Base-by-base conservation (phyloP, 441 rosid genomes). In the Viola pubescens region DNA sequence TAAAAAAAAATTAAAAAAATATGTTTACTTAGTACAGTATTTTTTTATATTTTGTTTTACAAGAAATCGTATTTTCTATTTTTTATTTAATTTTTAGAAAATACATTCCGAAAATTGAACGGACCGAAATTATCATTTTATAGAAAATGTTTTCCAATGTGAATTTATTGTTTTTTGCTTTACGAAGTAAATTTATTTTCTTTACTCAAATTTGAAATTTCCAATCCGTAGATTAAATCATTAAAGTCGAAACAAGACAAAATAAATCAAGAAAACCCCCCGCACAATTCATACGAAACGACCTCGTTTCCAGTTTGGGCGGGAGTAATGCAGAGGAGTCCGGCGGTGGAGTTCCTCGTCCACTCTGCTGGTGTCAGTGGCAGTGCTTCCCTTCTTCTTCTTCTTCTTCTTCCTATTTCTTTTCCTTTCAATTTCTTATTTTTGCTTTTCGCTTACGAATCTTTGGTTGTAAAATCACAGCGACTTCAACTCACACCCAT, bases 401-500 rank as follows among this genome's bases (percentile, higher is more conserved):
- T 40, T 4, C 11, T 9, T 16, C 16, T 14, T 5, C 4, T 59
- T n/a, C 19, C 12, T 45, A 6, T 9, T 8, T 41, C 13, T 26
- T 37, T 19, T 12, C 6, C 3, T 34, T 14, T 37, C 19, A n/a
- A 43, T 52, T 59, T 57, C 12, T 49, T 62, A 13, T 4, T 45
- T 47, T 0, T 10, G 38, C 1, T 34, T 1, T 4, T 37, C 5
- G 7, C 7, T 8, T 57, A 51, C 54, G 38, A 38, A 40, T 60
- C 0, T 53, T 49, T n/a, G 46, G 52, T 9, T 44, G 19, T 49
- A 41, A 68, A 41, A 73, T 56, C 48, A 11, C 59, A 86, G 96
- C 73, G 73, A 63, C 84, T 86, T 19, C 45, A 75, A 50, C 81
- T 81, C 58, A 66, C 79, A 66, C 89, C 91, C 8, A 43, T 76